These are phyloP conservation scores for Phytophthora constricta DNA, from an alignment of 352 stramenopile genomes.

Conservation along the genomic window DNA sequence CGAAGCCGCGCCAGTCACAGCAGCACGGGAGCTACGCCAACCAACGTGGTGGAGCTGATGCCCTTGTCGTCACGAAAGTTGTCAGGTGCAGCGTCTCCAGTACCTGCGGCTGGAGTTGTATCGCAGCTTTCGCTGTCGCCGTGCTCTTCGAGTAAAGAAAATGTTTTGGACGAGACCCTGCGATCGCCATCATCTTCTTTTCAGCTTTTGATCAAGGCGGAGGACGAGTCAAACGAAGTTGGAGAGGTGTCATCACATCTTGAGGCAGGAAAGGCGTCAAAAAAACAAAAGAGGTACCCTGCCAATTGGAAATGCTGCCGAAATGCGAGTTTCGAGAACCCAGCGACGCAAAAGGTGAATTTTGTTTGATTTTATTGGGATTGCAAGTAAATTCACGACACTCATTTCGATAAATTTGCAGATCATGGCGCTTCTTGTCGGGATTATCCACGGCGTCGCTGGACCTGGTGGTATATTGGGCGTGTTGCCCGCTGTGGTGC, in stretches of 20 bases:
- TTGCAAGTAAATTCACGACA: background rate
- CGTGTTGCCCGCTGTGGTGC: constrained; percentile 76
- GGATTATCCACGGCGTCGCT: constrained; percentile 90
- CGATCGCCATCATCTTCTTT: constrained; percentile 30
- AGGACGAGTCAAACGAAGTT: constrained; percentile 10
- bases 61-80: constrained; percentile 23
- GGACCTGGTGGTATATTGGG: constrained; percentile 82
- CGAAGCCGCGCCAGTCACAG: constrained; percentile 9
- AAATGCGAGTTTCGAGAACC: constrained; percentile 56
- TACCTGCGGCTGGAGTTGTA: background rate
- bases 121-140: constrained; percentile 9
- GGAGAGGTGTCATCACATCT: background rate
- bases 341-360: constrained; percentile 44
- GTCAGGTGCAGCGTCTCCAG: constrained; percentile 18
- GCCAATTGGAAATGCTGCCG: constrained; percentile 39
- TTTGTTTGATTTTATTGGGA: background rate
- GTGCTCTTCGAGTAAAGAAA: constrained; percentile 10
- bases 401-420: constrained; percentile 11
- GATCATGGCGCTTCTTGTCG: constrained; percentile 80
- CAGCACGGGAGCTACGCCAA: constrained; percentile 20
- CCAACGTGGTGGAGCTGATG: constrained; percentile 31
- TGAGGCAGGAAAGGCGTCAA: constrained; percentile 10
- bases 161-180: background rate
- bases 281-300: constrained; percentile 22
- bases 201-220: constrained; percentile 30